Conservation (phyloP, 1,139 yeast species). For the Candida anutae region DNA sequence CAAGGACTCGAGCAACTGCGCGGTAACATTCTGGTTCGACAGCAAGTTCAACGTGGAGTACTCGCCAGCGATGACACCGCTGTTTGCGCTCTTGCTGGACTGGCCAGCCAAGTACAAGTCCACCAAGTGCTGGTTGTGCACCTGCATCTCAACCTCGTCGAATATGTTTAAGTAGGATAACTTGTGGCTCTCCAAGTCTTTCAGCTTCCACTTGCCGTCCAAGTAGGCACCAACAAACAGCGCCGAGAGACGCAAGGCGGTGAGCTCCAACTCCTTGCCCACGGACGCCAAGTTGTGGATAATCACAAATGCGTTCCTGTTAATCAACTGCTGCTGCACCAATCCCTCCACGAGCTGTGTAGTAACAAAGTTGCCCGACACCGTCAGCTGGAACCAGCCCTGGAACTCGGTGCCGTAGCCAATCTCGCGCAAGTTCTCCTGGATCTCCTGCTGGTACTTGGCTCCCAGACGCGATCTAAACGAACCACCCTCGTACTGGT, state of each 20-base stretch:
- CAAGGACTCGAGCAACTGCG: constrained; percentile 56
- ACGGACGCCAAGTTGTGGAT: constrained; percentile 70
- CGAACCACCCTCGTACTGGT: constrained; percentile 48
- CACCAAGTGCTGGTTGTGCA: constrained; percentile 48
- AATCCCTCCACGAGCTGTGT: constrained; percentile 60
- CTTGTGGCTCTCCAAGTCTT: constrained; percentile 51
- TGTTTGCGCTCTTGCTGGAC: constrained; percentile 10
- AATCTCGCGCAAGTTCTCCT: constrained; percentile 53
- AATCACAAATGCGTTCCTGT: constrained; percentile 59
- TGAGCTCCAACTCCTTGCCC: constrained; percentile 55
- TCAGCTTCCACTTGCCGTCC: constrained; percentile 59
- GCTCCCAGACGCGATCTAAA: constrained; percentile 53
- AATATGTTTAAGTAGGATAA: constrained; percentile 63
- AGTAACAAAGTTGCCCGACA: constrained; percentile 63
- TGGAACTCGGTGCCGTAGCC: constrained; percentile 67
- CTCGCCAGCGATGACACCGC: constrained; percentile 16
- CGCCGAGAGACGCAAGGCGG: constrained; percentile 63
- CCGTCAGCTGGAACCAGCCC: constrained; percentile 77
- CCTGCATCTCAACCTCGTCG: constrained; percentile 61
- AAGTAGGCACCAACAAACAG: constrained; percentile 52
- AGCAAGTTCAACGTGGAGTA: constrained; percentile 36
- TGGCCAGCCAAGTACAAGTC: constrained; percentile 35
- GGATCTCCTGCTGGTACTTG: constrained; percentile 64
- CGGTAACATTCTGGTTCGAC: constrained; percentile 38
- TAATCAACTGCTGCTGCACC: constrained; percentile 55